These are phyloP conservation scores for Arabidopsis lyrata DNA, from an alignment of 441 rosid species.

Conservation along the genomic window DNA sequence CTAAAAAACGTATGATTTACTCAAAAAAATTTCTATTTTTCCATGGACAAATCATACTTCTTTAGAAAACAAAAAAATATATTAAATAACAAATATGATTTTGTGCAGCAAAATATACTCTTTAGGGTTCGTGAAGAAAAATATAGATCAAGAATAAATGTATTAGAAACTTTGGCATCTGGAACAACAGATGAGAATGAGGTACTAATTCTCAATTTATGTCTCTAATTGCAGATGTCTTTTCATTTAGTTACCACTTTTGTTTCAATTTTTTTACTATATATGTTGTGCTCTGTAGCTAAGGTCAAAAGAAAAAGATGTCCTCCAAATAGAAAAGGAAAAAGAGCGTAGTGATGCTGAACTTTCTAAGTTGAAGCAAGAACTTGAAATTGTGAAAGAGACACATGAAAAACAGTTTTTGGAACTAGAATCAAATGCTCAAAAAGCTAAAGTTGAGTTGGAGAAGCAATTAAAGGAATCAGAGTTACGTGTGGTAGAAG, in stretches of 20 bases:
- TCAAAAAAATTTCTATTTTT: not conserved
- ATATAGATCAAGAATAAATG: constrained; percentile 74
- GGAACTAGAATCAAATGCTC: constrained; percentile 61
- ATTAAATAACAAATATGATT: constrained; percentile 14
- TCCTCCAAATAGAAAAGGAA: constrained; percentile 58
- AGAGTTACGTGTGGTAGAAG: constrained; percentile 56
- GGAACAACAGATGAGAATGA: constrained; percentile 74
- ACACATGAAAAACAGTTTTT: constrained; percentile 55
- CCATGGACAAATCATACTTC: constrained; percentile 25
- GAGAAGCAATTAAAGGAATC: constrained; percentile 66
- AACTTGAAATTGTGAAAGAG: constrained; percentile 56
- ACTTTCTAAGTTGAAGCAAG: constrained; percentile 65
- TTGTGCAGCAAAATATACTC: constrained; percentile 81
- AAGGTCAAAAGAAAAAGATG: constrained; percentile 65
- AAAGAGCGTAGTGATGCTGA: constrained; percentile 58
- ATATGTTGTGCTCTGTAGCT: constrained; percentile 51
- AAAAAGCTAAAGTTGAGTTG: constrained; percentile 54
- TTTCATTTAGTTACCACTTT: not conserved
- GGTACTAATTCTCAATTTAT: constrained; percentile 48
- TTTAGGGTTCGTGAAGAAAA: constrained; percentile 86
- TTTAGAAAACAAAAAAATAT: constrained; percentile 20
- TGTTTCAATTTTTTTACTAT: not conserved
- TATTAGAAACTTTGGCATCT: constrained; percentile 77
- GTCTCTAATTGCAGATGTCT: constrained; percentile 18
- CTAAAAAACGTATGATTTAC: constrained; percentile 66